A percentile compares a stretch with the other conserved stretches of the same genome.
phyloP scores from a whole-genome alignment of 1,139 yeast genomes.

The Yueomyces sp. region DNA sequence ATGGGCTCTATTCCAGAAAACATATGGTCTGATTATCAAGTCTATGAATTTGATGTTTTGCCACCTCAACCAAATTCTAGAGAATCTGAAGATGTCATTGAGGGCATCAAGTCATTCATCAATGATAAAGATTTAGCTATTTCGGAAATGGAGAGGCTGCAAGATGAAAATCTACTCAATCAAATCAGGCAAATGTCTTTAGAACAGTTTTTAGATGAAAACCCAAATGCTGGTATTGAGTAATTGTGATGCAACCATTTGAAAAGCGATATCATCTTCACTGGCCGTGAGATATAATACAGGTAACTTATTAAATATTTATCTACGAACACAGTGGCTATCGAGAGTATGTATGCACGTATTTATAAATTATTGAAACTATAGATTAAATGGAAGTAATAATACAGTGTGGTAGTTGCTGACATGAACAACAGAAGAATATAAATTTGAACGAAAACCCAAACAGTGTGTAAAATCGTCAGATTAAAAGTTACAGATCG shows the following conservation, averaged over 20 bases:
- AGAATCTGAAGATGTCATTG: slow-evolving; percentile 21
- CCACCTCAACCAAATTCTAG: slow-evolving; percentile 39
- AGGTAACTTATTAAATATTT: no score
- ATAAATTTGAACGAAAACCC: no score
- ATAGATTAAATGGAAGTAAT: no score
- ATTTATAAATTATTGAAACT: no score
- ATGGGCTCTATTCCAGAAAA: slow-evolving; percentile 55
- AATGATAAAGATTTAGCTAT: slow-evolving; percentile 23
- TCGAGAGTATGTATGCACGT: no score
- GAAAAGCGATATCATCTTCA: not conserved
- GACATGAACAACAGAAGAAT: no score
- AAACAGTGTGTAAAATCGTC: no score
- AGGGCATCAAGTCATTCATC: slow-evolving; percentile 28
- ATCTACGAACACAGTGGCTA: no score
- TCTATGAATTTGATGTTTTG: slow-evolving; percentile 56
- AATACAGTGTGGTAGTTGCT: no score
- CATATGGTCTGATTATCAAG: slow-evolving; percentile 51
- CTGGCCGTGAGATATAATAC: not conserved
- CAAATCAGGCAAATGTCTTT: slow-evolving; percentile 23
- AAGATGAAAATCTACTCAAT: slow-evolving; percentile 20
- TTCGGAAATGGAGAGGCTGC: slow-evolving; percentile 16
- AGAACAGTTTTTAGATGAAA: slow-evolving; percentile 20
- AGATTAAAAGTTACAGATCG: no score
- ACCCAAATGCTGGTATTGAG: slow-evolving; percentile 6
- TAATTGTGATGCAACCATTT: not conserved